A percentile compares a stretch with the other conserved stretches of the same genome.
Evolutionary conservation across 345 rosid species (phyloP).

Genomic region (Linum tenue): DNA sequence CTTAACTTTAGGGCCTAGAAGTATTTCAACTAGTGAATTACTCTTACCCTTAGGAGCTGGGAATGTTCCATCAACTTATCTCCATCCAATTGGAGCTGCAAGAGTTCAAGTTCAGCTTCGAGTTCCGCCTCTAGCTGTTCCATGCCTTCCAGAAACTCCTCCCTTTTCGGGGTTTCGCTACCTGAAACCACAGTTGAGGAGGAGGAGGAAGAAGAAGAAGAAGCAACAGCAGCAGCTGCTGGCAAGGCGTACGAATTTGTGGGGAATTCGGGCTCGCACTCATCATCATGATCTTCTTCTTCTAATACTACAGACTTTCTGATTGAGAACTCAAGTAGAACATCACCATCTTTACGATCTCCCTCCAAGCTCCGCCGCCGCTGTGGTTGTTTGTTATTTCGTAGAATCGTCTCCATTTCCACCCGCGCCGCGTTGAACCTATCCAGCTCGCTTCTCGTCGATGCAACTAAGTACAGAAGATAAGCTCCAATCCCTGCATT

Average conservation of each 20-base stretch:
- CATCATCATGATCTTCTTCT: conserved; percentile 18
- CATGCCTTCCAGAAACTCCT: conserved; percentile 35
- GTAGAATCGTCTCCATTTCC: conserved; percentile 46
- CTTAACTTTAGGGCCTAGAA: too few species aligned
- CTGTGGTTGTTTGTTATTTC: conserved; percentile 14
- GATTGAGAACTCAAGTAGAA: conserved; percentile 17
- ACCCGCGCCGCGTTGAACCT: conserved; percentile 37
- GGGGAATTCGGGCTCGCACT: conserved; percentile 13
- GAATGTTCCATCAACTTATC: conserved; percentile 20
- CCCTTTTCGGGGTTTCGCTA: conserved; percentile 13
- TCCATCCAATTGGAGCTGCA: conserved; percentile 44
- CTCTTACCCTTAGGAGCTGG: conserved; percentile 25
- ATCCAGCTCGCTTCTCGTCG: conserved; percentile 48
- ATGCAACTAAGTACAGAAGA: conserved; percentile 41
- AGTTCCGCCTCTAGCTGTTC: conserved; percentile 68
- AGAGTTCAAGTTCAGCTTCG: conserved; percentile 51
- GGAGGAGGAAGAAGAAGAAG: too few species aligned
- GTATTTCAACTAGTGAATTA: conserved; percentile 2
- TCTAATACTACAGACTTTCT: conserved; percentile 5
- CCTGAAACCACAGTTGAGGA: conserved; percentile 20
- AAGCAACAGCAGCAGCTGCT: too few species aligned
- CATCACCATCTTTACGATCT: conserved; percentile 22
- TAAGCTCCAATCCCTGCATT: conserved; percentile 46
- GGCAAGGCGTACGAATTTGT: conserved; percentile 19
- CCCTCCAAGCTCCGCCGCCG: conserved; percentile 2